A percentile compares a stretch with the other conserved stretches of the same genome.
Evolutionary conservation across 352 stramenopile species (phyloP).

Genomic region (Albugo candida): DNA sequence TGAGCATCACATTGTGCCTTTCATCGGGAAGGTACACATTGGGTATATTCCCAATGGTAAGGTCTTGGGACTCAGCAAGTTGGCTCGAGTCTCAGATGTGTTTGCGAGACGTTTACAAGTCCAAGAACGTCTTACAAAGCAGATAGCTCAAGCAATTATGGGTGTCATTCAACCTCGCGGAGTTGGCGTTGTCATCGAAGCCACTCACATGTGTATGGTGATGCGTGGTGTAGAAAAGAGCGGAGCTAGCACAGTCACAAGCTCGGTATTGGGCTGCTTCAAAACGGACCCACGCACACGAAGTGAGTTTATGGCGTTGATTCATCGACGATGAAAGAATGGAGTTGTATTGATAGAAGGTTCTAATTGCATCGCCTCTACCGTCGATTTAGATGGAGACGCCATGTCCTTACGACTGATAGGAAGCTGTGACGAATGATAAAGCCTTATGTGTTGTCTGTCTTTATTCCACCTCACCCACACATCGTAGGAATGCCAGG

Average conservation of each 20-base stretch:
- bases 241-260: constrained; percentile 91
- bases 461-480: constrained; percentile 14
- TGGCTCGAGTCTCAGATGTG: constrained; percentile 95
- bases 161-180: constrained; percentile 91
- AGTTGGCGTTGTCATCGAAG: constrained; percentile 97
- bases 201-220: constrained; percentile 99
- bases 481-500: constrained; percentile 41
- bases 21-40: constrained; percentile 93
- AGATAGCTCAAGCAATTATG: constrained; percentile 97
- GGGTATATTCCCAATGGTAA: constrained; percentile 90
- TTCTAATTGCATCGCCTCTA: no score
- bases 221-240: constrained; percentile 98
- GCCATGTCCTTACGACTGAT: neutral
- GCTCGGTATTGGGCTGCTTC: constrained; percentile 92
- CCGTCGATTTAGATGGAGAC: neutral
- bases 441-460: no score
- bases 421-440: neutral
- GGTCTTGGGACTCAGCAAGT: constrained; percentile 96
- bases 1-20: constrained; percentile 99
- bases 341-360: neutral
- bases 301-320: constrained; percentile 78
- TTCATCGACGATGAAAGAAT: constrained; percentile 43
- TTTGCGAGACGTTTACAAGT: constrained; percentile 95
- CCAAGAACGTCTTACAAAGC: constrained; percentile 96
- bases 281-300: constrained; percentile 83